Evolutionary conservation across 345 rosid species (phyloP), one percentile per base, ranked within the genome.

Genomic region (Eucalyptus urophylla): DNA sequence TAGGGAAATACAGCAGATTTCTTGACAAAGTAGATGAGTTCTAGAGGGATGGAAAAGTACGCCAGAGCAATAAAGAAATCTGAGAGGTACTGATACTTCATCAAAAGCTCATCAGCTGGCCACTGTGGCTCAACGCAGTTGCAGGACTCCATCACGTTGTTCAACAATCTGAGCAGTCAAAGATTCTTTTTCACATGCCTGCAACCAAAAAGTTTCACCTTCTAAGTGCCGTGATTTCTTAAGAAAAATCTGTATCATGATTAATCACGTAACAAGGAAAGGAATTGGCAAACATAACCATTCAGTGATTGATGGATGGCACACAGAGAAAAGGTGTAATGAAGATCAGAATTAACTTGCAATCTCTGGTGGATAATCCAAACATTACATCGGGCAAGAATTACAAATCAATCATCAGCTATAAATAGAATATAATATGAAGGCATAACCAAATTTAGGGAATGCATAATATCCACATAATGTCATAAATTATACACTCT

Each of bases 1-100:
- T 98, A 98, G 8, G 99, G 99, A 86, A 98, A 97, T 33, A 97
- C 96, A 0, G 98, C 93, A 40, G 99, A 98, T 92, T 98, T 97
- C 95, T 98, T 98, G 88, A 98, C 99, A 80, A 98, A 98, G 91
- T 98, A 98, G 62, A 98, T 96, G 80, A 98, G 93, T 94, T 98
- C 99, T 6, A 98, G 91, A 86, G 99, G 99, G 90, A 98, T 98
- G 7, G 99, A 98, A 88, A 98, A 98, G 90, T 98, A 98, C 15
- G 99, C 99, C 89, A 98, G 92, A 9, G 99, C 99, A 69, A 98
- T 98, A 90, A 98, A 96, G 96, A 98, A 97, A 92, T 98, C 99
- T 2, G 99, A 98, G 49, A 98, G 97, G 91, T 98, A 98, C 90
- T 98, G 99, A 87, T 98, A 98, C 90, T 96, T 98, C 98, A 96